A percentile compares a stretch with the other conserved stretches of the same genome.
phyloP scores from a whole-genome alignment of 257 asterid species.

The Solanum infundibuliforme region DNA sequence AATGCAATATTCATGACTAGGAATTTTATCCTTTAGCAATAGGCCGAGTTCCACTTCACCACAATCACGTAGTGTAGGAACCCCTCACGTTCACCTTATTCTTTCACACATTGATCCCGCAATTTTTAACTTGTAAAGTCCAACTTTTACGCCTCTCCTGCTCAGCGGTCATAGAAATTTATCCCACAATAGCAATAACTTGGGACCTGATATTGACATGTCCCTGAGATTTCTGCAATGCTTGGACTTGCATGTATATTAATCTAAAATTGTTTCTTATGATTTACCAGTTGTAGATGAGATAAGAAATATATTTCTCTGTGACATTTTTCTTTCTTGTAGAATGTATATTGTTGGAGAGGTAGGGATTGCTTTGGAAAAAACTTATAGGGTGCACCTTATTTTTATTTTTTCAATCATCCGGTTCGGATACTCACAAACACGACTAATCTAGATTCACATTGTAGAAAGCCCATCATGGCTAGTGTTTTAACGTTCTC shows the following conservation, averaged over 20 bases:
- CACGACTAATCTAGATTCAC: neutral
- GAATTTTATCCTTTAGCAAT: neutral
- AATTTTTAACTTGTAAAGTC: neutral
- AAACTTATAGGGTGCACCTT: neutral
- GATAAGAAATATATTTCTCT: neutral
- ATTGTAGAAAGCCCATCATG: neutral
- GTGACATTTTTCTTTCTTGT: neutral
- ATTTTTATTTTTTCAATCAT: neutral
- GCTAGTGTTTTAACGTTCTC: neutral
- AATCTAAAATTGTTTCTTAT: neutral
- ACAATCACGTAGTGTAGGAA: neutral
- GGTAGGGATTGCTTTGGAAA: neutral
- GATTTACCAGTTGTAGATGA: neutral
- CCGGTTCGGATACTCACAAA: neutral
- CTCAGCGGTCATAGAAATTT: neutral
- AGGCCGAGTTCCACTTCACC: neutral
- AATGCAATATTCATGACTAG: slow-evolving; percentile 37
- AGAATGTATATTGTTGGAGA: neutral
- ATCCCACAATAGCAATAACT: neutral
- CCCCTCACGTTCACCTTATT: neutral
- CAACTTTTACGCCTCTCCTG: neutral
- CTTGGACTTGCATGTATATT: slow-evolving; percentile 1
- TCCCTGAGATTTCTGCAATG: neutral
- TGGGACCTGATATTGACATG: neutral
- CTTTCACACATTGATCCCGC: neutral